Conservation (phyloP, 306 rosid species). For the Corylus avellana region DNA sequence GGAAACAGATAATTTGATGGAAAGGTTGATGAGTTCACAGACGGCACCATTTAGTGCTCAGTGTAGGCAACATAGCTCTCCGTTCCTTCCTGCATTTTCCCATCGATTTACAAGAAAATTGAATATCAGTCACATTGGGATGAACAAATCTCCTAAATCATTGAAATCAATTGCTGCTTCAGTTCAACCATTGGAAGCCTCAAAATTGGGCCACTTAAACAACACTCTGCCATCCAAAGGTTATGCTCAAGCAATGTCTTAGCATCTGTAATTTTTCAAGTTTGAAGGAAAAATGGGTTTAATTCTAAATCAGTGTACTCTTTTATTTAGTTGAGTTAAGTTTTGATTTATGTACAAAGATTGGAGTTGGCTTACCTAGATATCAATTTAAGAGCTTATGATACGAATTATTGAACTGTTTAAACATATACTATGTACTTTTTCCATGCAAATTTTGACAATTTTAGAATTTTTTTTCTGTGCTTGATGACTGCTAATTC, state of each 20-base stretch:
- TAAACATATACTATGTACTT: background rate
- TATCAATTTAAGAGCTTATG: background rate
- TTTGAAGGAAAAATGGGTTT: background rate
- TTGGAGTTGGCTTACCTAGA: background rate
- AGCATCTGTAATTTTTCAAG: background rate
- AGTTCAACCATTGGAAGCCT: conserved; percentile 34
- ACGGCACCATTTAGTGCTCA: conserved; percentile 36
- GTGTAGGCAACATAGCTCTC: conserved; percentile 19
- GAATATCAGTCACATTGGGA: conserved; percentile 25
- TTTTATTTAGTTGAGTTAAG: background rate
- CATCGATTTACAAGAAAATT: conserved; percentile 28
- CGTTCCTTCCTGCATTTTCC: conserved; percentile 22
- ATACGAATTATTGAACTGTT: background rate
- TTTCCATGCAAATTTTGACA: background rate
- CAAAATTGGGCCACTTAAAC: conserved; percentile 40
- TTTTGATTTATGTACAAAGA: background rate
- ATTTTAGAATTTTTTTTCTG: conserved; percentile 2
- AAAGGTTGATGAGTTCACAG: conserved; percentile 44
- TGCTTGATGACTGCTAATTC: conserved; percentile 4
- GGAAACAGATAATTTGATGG: conserved; percentile 40
- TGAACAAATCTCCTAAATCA: conserved; percentile 20
- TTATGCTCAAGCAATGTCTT: background rate
- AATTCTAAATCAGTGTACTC: background rate
- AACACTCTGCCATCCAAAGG: conserved; percentile 63
- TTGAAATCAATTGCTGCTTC: conserved; percentile 40